Evolutionary conservation across 2,329 filamentous ascomycete species (phyloP).

Genomic region (Coleophoma eucalyptorum): DNA sequence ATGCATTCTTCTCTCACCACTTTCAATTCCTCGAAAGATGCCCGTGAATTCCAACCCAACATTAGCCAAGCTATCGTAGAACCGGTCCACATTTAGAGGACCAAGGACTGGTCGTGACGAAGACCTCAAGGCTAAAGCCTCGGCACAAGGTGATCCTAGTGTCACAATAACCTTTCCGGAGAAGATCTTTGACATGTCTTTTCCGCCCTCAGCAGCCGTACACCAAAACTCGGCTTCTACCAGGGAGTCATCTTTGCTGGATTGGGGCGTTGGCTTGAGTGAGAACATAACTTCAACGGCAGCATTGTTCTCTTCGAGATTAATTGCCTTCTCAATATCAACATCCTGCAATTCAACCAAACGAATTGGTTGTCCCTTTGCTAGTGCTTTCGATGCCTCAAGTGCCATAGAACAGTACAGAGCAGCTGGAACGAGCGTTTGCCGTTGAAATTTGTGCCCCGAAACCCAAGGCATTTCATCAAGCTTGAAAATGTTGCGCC

Average conservation of each 20-base stretch:
- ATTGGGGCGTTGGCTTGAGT: neutral
- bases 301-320: neutral
- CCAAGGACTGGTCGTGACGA: neutral
- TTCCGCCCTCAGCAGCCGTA: neutral
- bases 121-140: neutral
- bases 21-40: neutral
- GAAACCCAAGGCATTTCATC: conserved; percentile 37
- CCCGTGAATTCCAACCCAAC: conserved; percentile 2
- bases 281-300: neutral
- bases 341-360: conserved; percentile 2
- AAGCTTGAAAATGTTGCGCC: neutral
- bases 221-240: neutral
- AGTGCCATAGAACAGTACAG: conserved; percentile 42
- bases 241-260: neutral
- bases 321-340: conserved; percentile 1
- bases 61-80: neutral
- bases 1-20: neutral
- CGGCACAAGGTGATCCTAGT: neutral
- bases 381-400: conserved; percentile 29
- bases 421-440: conserved; percentile 37
- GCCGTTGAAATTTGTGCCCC: conserved; percentile 36
- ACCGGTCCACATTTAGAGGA: neutral
- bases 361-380: neutral
- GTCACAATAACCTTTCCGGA: neutral
- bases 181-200: neutral